A percentile compares a stretch with the other conserved stretches of the same genome.
These are phyloP conservation scores for Pythium guiyangense DNA, from an alignment of 352 stramenopile species.

Conservation along the genomic window DNA sequence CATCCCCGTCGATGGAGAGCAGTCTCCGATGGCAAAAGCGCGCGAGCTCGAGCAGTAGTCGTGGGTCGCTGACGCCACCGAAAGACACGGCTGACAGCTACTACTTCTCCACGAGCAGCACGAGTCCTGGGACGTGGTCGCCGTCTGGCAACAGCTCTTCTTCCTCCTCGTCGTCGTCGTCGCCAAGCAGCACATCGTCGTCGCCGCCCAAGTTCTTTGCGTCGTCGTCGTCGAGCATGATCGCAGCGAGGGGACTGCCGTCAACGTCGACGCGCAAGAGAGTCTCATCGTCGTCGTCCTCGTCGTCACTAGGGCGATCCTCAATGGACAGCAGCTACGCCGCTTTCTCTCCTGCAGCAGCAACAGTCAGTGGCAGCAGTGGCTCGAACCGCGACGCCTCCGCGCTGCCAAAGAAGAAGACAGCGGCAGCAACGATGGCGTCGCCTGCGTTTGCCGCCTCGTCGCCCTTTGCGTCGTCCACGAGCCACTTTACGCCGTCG, in stretches of 20 bases:
- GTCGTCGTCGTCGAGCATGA: constrained; percentile 8
- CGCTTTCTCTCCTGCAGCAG: too few relatives aligned
- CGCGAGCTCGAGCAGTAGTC: constrained; percentile 15
- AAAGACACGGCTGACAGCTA: constrained; percentile 5
- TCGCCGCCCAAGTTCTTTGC: not conserved
- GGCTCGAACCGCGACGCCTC: not conserved
- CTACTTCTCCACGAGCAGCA: constrained; percentile 1
- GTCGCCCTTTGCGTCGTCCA: not conserved
- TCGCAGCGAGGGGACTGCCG: constrained; percentile 7
- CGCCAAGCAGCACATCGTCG: constrained; percentile 1
- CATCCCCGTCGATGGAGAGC: constrained; percentile 18
- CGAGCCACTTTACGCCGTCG: constrained; percentile 4
- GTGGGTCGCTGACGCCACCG: not conserved
- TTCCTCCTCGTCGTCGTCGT: too few relatives aligned
- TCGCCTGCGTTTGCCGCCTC: not conserved
- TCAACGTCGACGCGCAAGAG: constrained; percentile 9
- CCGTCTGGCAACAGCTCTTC: not conserved
- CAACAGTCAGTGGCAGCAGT: not conserved
- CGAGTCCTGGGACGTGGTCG: constrained; percentile 6
- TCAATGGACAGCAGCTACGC: too few relatives aligned
- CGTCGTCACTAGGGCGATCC: not conserved
- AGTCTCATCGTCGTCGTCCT: not conserved
- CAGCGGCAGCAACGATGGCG: constrained; percentile 2
- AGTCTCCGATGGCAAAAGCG: constrained; percentile 44
- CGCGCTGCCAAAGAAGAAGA: constrained; percentile 10